phyloP scores from a whole-genome alignment of 305 asterid species.

The Solanum hybrid region DNA sequence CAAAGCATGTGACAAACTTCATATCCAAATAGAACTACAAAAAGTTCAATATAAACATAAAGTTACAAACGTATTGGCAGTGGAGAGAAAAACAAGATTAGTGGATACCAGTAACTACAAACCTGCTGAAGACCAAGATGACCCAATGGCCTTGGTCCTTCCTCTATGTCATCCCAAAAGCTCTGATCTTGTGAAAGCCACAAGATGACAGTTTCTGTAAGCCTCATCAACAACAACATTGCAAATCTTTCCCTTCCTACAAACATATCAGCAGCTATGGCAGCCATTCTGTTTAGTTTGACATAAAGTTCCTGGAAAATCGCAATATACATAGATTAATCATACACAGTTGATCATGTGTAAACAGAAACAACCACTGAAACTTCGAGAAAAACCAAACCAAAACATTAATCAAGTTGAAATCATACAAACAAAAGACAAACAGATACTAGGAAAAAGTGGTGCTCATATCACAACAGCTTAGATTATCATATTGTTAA shows the following conservation, averaged over 20 bases:
- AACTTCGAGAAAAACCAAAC: not conserved
- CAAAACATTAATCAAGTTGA: not conserved
- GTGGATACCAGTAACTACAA: constrained; percentile 11
- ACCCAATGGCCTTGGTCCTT: constrained; percentile 85
- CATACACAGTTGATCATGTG: not conserved
- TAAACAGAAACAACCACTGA: not conserved
- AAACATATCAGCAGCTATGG: constrained; percentile 89
- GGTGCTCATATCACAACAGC: not conserved
- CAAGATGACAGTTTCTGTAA: constrained; percentile 85
- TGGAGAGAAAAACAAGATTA: constrained; percentile 7
- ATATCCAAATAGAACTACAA: constrained; percentile 96
- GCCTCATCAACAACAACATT: constrained; percentile 82
- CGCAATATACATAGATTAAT: constrained; percentile 11
- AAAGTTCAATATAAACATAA: constrained; percentile 10
- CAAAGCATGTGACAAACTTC: constrained; percentile 91
- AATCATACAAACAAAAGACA: not conserved
- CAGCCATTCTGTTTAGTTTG: constrained; percentile 80
- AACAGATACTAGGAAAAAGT: not conserved
- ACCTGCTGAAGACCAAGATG: constrained; percentile 95
- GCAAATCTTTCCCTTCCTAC: constrained; percentile 96
- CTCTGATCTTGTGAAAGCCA: constrained; percentile 97
- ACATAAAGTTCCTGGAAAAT: constrained; percentile 74
- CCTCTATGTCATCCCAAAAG: constrained; percentile 96
- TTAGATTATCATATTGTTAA: not conserved
- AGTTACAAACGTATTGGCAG: not conserved